Conservation (phyloP, 2,329 filamentous ascomycete species). For the Purpureocillium lavendulum region DNA sequence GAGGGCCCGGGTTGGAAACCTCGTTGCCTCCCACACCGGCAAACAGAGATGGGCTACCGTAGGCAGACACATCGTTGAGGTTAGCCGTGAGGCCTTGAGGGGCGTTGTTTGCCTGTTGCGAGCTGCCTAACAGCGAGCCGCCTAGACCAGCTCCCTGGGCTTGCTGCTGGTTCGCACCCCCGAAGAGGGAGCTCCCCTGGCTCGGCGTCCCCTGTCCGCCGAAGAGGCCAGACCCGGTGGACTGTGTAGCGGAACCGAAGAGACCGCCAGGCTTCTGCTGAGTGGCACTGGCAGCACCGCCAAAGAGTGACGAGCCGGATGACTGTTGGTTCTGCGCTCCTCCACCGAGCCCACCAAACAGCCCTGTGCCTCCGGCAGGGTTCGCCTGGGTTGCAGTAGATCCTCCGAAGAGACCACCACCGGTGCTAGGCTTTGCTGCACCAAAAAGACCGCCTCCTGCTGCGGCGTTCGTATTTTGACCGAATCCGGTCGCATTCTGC, state of each 20-base stretch:
- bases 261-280: constrained; percentile 37
- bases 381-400: constrained; percentile 22
- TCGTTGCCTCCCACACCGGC: constrained; percentile 57
- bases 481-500: constrained; percentile 25
- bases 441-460: constrained; percentile 31
- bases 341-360: constrained; percentile 32
- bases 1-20: constrained; percentile 68
- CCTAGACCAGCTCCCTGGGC: constrained; percentile 33
- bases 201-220: constrained; percentile 38
- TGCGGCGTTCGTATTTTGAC: constrained; percentile 19
- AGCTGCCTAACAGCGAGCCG: constrained; percentile 51
- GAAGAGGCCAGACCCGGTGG: constrained; percentile 45
- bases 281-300: constrained; percentile 21
- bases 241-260: constrained; percentile 41
- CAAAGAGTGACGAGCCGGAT: constrained; percentile 42
- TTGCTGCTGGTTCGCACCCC: constrained; percentile 40
- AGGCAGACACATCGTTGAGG: constrained; percentile 76
- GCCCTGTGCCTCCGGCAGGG: constrained; percentile 28
- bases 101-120: constrained; percentile 39
- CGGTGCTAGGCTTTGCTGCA: constrained; percentile 22
- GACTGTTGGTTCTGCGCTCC: constrained; percentile 28
- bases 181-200: constrained; percentile 35
- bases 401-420: constrained; percentile 31
- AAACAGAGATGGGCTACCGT: constrained; percentile 83
- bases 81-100: constrained; percentile 67